A percentile compares a stretch with the other conserved stretches of the same genome.
Evolutionary conservation across 139 green algal species (phyloP).

Genomic region (Astrephomene gubernaculifera): DNA sequence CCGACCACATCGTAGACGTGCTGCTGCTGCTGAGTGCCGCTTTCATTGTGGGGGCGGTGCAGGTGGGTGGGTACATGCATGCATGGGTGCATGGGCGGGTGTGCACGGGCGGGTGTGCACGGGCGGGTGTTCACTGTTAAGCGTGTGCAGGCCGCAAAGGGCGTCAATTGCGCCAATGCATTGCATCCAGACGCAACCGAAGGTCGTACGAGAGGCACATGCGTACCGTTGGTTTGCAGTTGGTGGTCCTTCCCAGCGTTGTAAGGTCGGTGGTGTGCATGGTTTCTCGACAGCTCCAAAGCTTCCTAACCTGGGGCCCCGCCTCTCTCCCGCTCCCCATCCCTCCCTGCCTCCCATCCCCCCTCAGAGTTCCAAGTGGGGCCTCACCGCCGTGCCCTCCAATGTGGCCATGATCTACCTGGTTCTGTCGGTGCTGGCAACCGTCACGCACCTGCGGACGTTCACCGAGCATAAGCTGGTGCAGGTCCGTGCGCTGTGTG

Average conservation of each 20-base stretch:
- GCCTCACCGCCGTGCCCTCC: background rate
- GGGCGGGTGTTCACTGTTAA: background rate
- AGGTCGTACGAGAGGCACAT: no score
- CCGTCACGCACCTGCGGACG: background rate
- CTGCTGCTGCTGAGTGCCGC: background rate
- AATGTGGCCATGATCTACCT: slow-evolving; percentile 1
- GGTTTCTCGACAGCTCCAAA: no score
- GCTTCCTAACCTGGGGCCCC: no score
- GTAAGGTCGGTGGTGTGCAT: background rate
- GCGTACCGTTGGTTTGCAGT: no score
- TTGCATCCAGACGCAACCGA: background rate
- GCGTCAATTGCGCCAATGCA: background rate
- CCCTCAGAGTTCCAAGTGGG: slow-evolving; percentile 1
- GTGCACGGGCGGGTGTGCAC: background rate
- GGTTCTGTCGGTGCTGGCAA: background rate
- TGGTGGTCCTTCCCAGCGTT: background rate
- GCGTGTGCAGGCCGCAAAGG: background rate
- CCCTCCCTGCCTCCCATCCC: no score
- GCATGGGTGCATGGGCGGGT: background rate
- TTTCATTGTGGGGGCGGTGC: background rate
- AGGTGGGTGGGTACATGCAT: background rate
- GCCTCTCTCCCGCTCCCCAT: no score
- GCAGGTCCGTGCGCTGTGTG: background rate
- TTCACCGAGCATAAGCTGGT: background rate
- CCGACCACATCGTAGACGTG: background rate